Evolutionary conservation across 2,329 filamentous ascomycete species (phyloP).

Genomic region (Sporothrix inflata): DNA sequence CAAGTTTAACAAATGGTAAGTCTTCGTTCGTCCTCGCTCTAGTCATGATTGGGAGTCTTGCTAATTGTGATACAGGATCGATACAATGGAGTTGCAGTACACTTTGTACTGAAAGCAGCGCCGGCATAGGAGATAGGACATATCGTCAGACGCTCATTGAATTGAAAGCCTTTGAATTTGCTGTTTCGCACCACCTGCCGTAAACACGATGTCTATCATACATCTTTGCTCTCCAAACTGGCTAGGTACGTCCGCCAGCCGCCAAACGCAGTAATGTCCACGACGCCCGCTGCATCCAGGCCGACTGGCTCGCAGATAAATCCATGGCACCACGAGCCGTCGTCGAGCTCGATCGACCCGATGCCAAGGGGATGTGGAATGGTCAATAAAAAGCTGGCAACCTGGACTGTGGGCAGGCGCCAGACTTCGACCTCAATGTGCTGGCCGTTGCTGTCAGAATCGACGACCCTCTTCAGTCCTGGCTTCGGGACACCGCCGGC

Average conservation of each 20-base stretch:
- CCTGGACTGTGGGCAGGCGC: slow-evolving; percentile 38
- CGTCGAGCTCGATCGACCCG: slow-evolving; percentile 42
- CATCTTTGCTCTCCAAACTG: not conserved
- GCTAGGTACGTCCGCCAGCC: slow-evolving; percentile 41
- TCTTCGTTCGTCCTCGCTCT: too few species aligned
- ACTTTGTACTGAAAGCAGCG: not conserved
- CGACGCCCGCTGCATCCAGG: slow-evolving; percentile 35
- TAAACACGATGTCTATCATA: not conserved
- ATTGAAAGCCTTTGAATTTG: not conserved
- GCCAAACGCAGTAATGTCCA: slow-evolving; percentile 41
- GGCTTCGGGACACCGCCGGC: slow-evolving; percentile 38
- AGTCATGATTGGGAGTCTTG: too few species aligned
- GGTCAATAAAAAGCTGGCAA: slow-evolving; percentile 41
- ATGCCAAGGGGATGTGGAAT: slow-evolving; percentile 43
- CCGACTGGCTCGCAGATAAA: slow-evolving; percentile 46
- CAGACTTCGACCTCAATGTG: slow-evolving; percentile 45
- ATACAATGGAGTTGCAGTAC: slow-evolving; percentile 12
- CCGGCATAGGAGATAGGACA: not conserved
- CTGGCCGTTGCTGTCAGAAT: slow-evolving; percentile 33
- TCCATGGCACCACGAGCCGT: slow-evolving; percentile 43
- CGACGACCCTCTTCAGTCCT: slow-evolving; percentile 39
- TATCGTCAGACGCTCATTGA: not conserved
- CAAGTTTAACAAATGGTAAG: slow-evolving; percentile 11
- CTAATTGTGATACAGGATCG: not conserved
- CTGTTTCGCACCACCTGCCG: not conserved